Conservation (phyloP, 2,329 filamentous ascomycete genomes). For the Aspergillus felis region DNA sequence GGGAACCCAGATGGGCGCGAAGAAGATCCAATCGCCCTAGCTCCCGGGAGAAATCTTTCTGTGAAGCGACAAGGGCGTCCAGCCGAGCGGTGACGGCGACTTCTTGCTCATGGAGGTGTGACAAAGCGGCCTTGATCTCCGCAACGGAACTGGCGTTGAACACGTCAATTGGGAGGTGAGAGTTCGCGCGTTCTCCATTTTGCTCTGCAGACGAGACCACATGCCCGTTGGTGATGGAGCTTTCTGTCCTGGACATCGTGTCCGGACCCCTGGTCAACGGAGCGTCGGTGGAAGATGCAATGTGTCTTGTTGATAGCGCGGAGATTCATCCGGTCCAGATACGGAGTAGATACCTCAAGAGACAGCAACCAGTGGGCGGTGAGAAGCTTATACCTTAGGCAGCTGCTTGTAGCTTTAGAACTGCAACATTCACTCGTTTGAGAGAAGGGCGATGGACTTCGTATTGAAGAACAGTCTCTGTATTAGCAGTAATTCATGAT, state of each 20-base stretch:
- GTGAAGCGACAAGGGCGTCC: constrained; percentile 71
- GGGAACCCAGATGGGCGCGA: constrained; percentile 80
- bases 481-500: neutral
- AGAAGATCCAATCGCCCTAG: constrained; percentile 83
- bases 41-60: constrained; percentile 82
- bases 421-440: neutral
- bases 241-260: neutral
- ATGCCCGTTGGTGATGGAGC: constrained; percentile 23
- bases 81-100: constrained; percentile 69
- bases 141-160: constrained; percentile 69
- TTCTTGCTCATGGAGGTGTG: constrained; percentile 72
- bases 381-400: neutral
- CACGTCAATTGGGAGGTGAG: constrained; percentile 41
- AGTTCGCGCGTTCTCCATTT: neutral
- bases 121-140: constrained; percentile 75
- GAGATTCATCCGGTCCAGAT: neutral
- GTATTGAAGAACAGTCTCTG: neutral
- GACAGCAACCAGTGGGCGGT: neutral
- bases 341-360: neutral
- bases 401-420: neutral
- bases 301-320: neutral
- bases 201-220: constrained; percentile 5
- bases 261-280: neutral
- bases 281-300: neutral
- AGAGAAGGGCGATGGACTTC: neutral